A percentile compares a stretch with the other conserved stretches of the same genome.
phyloP scores from a whole-genome alignment of 2,329 filamentous ascomycete genomes.

The Aspergillus carbonarius region DNA sequence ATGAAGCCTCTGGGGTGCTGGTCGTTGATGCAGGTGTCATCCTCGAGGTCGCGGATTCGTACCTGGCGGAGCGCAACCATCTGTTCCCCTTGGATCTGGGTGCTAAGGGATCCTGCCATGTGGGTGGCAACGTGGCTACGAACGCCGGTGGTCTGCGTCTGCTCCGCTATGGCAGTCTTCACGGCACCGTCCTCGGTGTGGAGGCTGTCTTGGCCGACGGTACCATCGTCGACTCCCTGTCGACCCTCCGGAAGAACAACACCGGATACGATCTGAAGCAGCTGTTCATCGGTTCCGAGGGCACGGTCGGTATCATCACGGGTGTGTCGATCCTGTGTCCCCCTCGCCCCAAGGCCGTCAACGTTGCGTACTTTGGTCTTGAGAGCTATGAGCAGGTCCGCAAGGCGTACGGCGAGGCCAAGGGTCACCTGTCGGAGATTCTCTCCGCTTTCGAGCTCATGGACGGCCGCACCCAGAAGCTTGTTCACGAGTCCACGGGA shows the following conservation, averaged over 20 bases:
- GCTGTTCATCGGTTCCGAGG: constrained; percentile 92
- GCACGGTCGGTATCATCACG: constrained; percentile 92
- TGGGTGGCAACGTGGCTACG: constrained; percentile 93
- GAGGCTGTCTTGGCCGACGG: constrained; percentile 94
- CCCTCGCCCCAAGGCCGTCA: constrained; percentile 80
- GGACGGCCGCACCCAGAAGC: constrained; percentile 77
- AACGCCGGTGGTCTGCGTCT: constrained; percentile 91
- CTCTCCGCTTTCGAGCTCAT: constrained; percentile 97
- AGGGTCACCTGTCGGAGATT: constrained; percentile 87
- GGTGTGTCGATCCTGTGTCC: constrained; percentile 86
- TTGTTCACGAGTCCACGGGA: constrained; percentile 72
- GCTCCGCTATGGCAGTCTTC: constrained; percentile 88
- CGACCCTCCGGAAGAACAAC: constrained; percentile 92
- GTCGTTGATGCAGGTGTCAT: constrained; percentile 91
- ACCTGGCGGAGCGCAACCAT: constrained; percentile 76
- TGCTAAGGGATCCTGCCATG: constrained; percentile 93
- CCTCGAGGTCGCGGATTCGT: constrained; percentile 83
- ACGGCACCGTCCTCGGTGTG: constrained; percentile 87
- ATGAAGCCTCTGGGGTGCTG: constrained; percentile 85
- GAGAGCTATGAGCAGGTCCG: constrained; percentile 89
- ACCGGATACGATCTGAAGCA: constrained; percentile 98
- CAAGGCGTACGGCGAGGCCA: constrained; percentile 81
- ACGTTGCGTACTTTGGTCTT: constrained; percentile 91
- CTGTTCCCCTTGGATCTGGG: constrained; percentile 97
- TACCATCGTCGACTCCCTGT: constrained; percentile 85